Evolutionary conservation across 2,329 filamentous ascomycete genomes (phyloP), one percentile per base, ranked within the genome.

Genomic region (Aspergillus carbonarius): DNA sequence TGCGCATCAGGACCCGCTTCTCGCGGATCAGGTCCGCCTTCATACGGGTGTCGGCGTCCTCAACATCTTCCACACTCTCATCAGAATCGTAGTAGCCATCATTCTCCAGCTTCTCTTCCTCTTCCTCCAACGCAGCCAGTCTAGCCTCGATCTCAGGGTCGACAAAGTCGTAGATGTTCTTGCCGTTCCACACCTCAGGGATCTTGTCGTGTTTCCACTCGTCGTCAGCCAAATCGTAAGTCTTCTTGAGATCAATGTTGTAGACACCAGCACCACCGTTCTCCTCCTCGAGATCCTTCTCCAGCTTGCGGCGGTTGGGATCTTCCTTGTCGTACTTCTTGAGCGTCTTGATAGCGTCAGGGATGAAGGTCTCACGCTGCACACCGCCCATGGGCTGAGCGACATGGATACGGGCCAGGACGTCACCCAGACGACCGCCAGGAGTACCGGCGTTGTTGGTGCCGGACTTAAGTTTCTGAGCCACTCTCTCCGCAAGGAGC

Each of bases 181-280:
- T 93, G 76, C 95, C 95, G 72, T 98, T 88, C 76, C 93, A 90
- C 50, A 97, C 83, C 78, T 99, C 95, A 32, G 95, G 95, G 56
- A 98, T 90, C 78, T 90, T 92, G 80, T 99, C 96, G 74, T 96
- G 86, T 76, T 96, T 96, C 95, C 95, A 98, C 59, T 95, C 92
- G 42, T 89, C 86, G 73, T 97, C 86, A 63, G 90, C 91, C 63
- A 98, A 87, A 15, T 92, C 78, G 76, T 96, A 99, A 72, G 95
- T 90, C 72, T 91, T 86, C 75, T 91, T 90, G 70, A 98, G 84
- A 72, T 99, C 92, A 69, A 97, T 87, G 75, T 92, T 98, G 85
- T 90, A 98, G 50, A 99, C 95, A 79, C 96, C 95, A 42, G 95
- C 90, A 69, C 95, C 95, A 58, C 95, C 95, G 61, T 96, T 91